Base-by-base conservation (phyloP, 2,329 filamentous ascomycete species). In the Pseudocercospora vitis region DNA sequence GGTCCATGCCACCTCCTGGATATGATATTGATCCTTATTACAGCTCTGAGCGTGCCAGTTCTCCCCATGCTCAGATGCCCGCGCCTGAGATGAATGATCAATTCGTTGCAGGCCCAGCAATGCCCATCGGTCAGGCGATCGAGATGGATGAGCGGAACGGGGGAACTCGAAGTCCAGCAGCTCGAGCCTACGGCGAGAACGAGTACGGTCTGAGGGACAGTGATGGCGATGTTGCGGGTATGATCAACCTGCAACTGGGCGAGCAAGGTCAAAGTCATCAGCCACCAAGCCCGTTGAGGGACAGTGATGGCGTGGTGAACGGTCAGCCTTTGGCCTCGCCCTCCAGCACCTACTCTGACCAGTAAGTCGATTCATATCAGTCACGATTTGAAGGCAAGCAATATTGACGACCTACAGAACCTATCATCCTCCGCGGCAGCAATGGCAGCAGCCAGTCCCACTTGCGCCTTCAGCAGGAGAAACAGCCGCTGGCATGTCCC, bases 91-190 rank as follows among this genome's bases (percentile, higher is more conserved):
- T 65, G 59, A 69, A 71, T 19, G 72, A 74, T 21, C 64, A 64
- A 11, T 63, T 55, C 40, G 48, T 60, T 12, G 57, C 59, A 40
- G 44, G 64, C 50, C 56, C 52, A 40, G 55, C 55, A 51, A 33
- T 49, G 47, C 53, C 71, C 11, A 74, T 84, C 9, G 84, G 84
- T 7, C 85, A 86, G 65, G 84, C 87, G 2, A 81, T 91, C 49
- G 90, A 94, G 69, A 91, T 95, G 88, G 86, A 91, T 68, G 84
- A 86, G 28, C 76, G 78, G n/a, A 76, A 77, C n/a, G 78, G 79
- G 32, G 79, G 76, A 50, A 78, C 79, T n/a, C 69, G 23, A 33
- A 57, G 50, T 35, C 48, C 56, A 32, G n/a, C n/a, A n/a, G 42
- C 57, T 8, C 28, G 16, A n/a, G 37, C 35, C 7, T 55, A 61